A percentile compares a stretch with the other conserved stretches of the same genome.
Conservation (phyloP, 31 red algal genomes). For the Asparagopsis taxiformis region DNA sequence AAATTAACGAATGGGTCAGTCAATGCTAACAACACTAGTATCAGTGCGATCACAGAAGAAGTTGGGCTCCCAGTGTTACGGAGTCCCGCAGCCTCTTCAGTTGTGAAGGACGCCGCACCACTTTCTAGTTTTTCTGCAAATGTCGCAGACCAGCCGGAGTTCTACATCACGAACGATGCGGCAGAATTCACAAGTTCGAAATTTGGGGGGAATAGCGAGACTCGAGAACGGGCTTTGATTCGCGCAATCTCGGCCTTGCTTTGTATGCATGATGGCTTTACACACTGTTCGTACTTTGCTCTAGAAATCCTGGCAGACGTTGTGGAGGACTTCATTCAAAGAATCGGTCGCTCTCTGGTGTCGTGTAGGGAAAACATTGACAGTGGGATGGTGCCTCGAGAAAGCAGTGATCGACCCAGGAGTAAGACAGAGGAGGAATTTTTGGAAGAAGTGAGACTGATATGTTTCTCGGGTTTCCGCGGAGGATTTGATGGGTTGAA, state of each 20-base stretch:
- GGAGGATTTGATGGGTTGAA: conserved; percentile 1
- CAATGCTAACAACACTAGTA: no score
- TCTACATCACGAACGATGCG: no score
- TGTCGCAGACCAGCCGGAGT: no score
- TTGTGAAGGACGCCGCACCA: no score
- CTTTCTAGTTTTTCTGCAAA: no score
- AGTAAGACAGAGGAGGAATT: conserved; percentile 4
- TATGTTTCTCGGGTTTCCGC: conserved; percentile 14
- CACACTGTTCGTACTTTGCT: conserved; percentile 30
- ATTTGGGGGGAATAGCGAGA: no score
- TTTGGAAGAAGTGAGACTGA: background rate
- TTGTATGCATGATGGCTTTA: conserved; percentile 29
- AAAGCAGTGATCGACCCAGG: background rate
- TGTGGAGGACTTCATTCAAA: conserved; percentile 40
- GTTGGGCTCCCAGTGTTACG: no score
- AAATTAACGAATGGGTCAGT: no score
- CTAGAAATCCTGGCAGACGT: conserved; percentile 43
- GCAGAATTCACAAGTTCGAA: no score
- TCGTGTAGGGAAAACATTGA: conserved; percentile 11
- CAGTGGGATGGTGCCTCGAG: conserved; percentile 6
- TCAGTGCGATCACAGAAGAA: no score
- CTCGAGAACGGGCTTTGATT: conserved; percentile 21
- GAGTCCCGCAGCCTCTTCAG: no score
- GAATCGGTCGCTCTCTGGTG: conserved; percentile 22
- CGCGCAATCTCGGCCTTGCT: conserved; percentile 27